Evolutionary conservation across 2,329 filamentous ascomycete genomes (phyloP), one percentile per base, ranked within the genome.

Genomic region (Diaporthe eres): DNA sequence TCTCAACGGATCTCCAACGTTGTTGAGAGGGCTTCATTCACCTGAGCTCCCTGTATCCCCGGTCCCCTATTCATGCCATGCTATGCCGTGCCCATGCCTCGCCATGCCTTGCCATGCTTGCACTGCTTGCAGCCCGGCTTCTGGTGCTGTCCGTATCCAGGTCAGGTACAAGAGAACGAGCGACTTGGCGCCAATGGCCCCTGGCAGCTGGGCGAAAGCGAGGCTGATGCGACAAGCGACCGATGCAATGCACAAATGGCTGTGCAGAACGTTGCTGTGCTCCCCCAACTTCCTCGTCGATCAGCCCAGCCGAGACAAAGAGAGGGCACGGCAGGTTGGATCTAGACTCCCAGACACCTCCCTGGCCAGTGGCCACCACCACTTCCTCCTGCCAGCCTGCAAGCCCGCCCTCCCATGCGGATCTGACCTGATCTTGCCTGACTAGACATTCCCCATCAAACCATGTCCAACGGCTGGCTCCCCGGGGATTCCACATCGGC

Each of bases 361-460:
- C 65, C 65, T 39, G 44, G n/a, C 63, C 44, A 49, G 44, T 57
- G 13, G 9, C 28, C 8, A 28, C 53, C 61, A 34, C 44, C 61
- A n/a, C 63, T 12, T n/a, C 17, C 39, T 37, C 17, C 44, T 49
- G 44, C 44, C 44, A 49, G 10, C 17, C 44, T 9, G 44, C 44
- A 17, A 49, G 44, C 44, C 44, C 8, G 44, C 44, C 34, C 65
- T 39, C 28, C 53, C n/a, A 71, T 68, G 65, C 65, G 65, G 65
- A 70, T 70, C 70, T 72, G 55, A 72, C 53, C 55, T 60, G 42
- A 63, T 34, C 58, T 63, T 25, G 58, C 58, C 57, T 72, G 71
- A 65, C 47, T 65, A 63, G 71, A 65, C 47, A 12, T 28, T 63
- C 71, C 71, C 44, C 57, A 72, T 72, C 71, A 73, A 55, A 65